Evolutionary conservation across 2,329 filamentous ascomycete species (phyloP).

Genomic region (Coniochaeta ligniaria): DNA sequence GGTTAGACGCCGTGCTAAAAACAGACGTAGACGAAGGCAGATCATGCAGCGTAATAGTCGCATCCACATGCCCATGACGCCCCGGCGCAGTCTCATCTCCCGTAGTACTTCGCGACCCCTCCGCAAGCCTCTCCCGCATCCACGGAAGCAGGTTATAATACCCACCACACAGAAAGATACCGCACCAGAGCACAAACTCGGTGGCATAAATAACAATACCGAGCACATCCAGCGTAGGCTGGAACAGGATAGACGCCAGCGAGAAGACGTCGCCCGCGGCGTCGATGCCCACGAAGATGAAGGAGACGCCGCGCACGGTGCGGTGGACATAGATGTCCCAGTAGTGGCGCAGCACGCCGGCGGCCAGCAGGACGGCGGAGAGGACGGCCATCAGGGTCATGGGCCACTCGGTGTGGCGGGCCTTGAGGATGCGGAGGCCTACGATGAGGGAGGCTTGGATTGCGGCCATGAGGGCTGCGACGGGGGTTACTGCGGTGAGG

Average conservation of each 20-base stretch:
- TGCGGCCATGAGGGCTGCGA: constrained; percentile 50
- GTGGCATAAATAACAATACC: constrained; percentile 62
- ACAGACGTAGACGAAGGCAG: too few species aligned
- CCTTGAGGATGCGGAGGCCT: constrained; percentile 39
- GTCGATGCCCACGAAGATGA: constrained; percentile 65
- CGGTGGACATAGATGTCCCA: constrained; percentile 60
- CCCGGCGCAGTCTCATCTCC: too few species aligned
- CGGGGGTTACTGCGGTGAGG: constrained; percentile 36
- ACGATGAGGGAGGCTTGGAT: constrained; percentile 54
- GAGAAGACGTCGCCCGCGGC: constrained; percentile 63
- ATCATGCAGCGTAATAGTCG: too few species aligned
- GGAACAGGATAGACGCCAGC: constrained; percentile 56
- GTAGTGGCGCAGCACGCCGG: constrained; percentile 62
- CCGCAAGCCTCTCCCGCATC: constrained; percentile 27
- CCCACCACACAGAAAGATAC: constrained; percentile 57
- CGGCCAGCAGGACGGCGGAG: constrained; percentile 54
- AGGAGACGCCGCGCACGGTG: constrained; percentile 64
- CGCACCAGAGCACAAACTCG: constrained; percentile 60
- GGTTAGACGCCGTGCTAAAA: too few species aligned
- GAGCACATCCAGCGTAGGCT: constrained; percentile 48
- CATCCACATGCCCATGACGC: too few species aligned
- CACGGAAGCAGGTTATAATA: constrained; percentile 59
- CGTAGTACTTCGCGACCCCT: neutral
- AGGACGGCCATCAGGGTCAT: constrained; percentile 59
- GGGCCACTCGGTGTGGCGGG: constrained; percentile 48